These are phyloP conservation scores for Coemansia sp. DNA, from an alignment of 192 early-diverging fungal species.

Conservation along the genomic window DNA sequence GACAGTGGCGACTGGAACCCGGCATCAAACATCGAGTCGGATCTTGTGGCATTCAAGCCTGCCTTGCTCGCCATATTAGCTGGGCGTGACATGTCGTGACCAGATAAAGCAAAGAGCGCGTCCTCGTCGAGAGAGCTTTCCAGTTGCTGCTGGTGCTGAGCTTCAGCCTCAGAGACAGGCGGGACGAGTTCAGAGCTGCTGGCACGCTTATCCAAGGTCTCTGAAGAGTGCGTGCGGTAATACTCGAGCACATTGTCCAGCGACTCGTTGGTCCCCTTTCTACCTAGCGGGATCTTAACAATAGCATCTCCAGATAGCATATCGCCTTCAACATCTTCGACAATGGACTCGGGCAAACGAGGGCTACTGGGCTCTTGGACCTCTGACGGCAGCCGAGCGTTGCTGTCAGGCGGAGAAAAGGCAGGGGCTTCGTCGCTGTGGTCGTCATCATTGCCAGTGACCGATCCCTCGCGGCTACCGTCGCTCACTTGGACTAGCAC, in stretches of 20 bases:
- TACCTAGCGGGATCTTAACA: slow-evolving; percentile 7
- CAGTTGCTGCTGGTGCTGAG: not conserved
- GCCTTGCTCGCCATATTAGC: slow-evolving; percentile 4
- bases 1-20: slow-evolving; percentile 8
- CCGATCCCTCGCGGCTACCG: slow-evolving; percentile 26
- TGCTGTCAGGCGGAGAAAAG: not conserved
- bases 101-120: not conserved
- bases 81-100: not conserved
- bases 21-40: slow-evolving; percentile 5
- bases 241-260: slow-evolving; percentile 57
- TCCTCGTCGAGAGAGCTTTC: not conserved
- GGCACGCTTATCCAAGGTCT: not conserved
- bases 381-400: not conserved
- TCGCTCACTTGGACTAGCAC: slow-evolving; percentile 50
- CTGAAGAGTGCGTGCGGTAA: slow-evolving; percentile 34
- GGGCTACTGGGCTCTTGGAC: not conserved
- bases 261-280: slow-evolving; percentile 51
- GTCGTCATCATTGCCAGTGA: slow-evolving; percentile 9
- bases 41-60: not conserved
- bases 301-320: not conserved
- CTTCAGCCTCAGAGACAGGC: not conserved
- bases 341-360: not conserved
- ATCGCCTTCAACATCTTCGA: not conserved
- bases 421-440: not conserved
- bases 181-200: not conserved